Conservation (phyloP, 768 basidiomycete genomes). For the Panellus pusillus region DNA sequence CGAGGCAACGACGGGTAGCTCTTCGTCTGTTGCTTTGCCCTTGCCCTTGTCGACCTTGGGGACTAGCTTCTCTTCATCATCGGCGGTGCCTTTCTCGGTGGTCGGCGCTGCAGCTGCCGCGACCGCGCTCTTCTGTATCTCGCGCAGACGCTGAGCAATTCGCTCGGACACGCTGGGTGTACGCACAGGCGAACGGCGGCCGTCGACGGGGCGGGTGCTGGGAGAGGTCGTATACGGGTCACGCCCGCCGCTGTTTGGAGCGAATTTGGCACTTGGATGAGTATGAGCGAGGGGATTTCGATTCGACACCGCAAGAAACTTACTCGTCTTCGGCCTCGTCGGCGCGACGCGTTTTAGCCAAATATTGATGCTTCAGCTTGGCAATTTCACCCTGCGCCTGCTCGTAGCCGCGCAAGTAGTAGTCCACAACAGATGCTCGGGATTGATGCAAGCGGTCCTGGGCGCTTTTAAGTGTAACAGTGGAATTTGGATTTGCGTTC, state of each 20-base stretch:
- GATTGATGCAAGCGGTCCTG: constrained; percentile 66
- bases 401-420: constrained; percentile 72
- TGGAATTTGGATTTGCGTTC: constrained; percentile 17
- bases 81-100: constrained; percentile 30
- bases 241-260: constrained; percentile 59
- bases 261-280: constrained; percentile 74
- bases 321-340: constrained; percentile 96
- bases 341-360: constrained; percentile 76
- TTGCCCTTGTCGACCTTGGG: constrained; percentile 85
- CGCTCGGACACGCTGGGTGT: constrained; percentile 85
- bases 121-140: constrained; percentile 59
- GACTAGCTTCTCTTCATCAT: constrained; percentile 35
- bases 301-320: constrained; percentile 32
- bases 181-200: constrained; percentile 54
- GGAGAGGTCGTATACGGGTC: constrained; percentile 88
- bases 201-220: constrained; percentile 57
- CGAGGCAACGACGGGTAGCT: constrained; percentile 41
- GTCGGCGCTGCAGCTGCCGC: constrained; percentile 34
- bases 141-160: constrained; percentile 78
- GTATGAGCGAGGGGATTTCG: constrained; percentile 16
- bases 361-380: constrained; percentile 75
- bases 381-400: constrained; percentile 63
- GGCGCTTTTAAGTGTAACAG: constrained; percentile 7
- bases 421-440: constrained; percentile 57
- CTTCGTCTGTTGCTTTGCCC: constrained; percentile 56